Conservation (phyloP, 352 stramenopile species). For the Phytophthora aleatoria region DNA sequence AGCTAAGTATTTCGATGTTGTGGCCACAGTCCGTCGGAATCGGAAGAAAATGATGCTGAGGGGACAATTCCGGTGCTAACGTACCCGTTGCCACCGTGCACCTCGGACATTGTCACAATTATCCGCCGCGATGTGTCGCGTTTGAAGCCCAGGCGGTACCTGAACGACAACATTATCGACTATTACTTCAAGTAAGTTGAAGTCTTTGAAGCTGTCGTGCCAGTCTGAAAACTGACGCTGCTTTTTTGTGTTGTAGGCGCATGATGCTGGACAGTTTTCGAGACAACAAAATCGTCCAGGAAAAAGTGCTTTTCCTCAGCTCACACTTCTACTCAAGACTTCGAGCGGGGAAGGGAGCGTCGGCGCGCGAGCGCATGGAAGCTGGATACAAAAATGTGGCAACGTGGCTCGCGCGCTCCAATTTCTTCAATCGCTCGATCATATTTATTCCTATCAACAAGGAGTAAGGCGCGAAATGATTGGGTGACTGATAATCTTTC, state of each 20-base stretch:
- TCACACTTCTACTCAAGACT: conserved; percentile 82
- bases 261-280: conserved; percentile 61
- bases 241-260: conserved; percentile 34
- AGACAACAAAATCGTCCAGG: conserved; percentile 47
- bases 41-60: conserved; percentile 39
- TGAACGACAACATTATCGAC: conserved; percentile 94
- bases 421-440: conserved; percentile 74
- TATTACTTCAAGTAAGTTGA: conserved; percentile 89
- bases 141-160: conserved; percentile 74
- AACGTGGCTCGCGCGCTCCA: conserved; percentile 66
- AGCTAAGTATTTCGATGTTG: conserved; percentile 10
- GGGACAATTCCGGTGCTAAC: conserved; percentile 51
- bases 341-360: conserved; percentile 47
- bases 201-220: neutral
- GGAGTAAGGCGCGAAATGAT: conserved; percentile 46
- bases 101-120: conserved; percentile 78
- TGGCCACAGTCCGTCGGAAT: conserved; percentile 25
- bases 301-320: conserved; percentile 78
- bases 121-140: conserved; percentile 60
- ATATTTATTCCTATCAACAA: conserved; percentile 91
- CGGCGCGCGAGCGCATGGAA: conserved; percentile 40
- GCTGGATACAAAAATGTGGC: conserved; percentile 79
- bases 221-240: conserved; percentile 1
- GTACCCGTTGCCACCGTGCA: conserved; percentile 77
- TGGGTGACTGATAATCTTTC: neutral